Percentiles rank a stretch among this genome's conserved stretches.
Evolutionary conservation across 1,284 basidiomycete genomes (phyloP).

Genomic region (Schizopora paradoxa): DNA sequence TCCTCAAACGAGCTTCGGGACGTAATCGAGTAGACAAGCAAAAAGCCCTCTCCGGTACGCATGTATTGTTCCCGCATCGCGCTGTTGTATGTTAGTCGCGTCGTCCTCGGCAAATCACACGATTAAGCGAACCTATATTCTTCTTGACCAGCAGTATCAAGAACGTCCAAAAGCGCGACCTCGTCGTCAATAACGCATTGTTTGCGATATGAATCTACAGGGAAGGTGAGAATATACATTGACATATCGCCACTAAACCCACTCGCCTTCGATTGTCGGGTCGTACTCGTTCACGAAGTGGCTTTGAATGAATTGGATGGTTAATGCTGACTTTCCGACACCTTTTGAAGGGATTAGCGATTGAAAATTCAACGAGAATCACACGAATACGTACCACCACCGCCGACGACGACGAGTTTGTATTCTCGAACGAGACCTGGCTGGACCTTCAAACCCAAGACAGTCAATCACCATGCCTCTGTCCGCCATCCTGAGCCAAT

Average conservation of each 20-base stretch:
- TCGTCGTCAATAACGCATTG: conserved; percentile 98
- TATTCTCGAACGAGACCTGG: too few relatives aligned
- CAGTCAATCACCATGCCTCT: too few relatives aligned
- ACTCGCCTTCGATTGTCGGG: conserved; percentile 89
- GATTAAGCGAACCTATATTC: conserved; percentile 83
- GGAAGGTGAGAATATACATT: conserved; percentile 5
- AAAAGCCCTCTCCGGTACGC: conserved; percentile 96
- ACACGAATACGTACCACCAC: conserved; percentile 70
- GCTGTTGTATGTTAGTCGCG: conserved; percentile 36
- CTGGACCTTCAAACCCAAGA: too few relatives aligned
- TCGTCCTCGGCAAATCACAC: conserved; percentile 10
- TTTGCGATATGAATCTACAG: conserved; percentile 88
- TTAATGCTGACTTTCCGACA: conserved; percentile 95
- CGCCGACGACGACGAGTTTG: conserved; percentile 96
- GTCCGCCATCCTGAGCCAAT: too few relatives aligned
- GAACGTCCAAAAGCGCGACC: conserved; percentile 93
- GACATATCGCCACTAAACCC: conserved; percentile 1
- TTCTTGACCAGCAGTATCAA: conserved; percentile 98
- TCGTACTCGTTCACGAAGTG: conserved; percentile 99
- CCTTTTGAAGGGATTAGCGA: conserved; percentile 42
- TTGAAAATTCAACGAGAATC: neutral
- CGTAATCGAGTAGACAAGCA: conserved; percentile 98
- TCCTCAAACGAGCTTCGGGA: conserved; percentile 97
- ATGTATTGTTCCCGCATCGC: conserved; percentile 99
- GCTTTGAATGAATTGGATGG: conserved; percentile 96